Conservation (phyloP, 2,329 filamentous ascomycete species). For the Leptosphaerulina australis region DNA sequence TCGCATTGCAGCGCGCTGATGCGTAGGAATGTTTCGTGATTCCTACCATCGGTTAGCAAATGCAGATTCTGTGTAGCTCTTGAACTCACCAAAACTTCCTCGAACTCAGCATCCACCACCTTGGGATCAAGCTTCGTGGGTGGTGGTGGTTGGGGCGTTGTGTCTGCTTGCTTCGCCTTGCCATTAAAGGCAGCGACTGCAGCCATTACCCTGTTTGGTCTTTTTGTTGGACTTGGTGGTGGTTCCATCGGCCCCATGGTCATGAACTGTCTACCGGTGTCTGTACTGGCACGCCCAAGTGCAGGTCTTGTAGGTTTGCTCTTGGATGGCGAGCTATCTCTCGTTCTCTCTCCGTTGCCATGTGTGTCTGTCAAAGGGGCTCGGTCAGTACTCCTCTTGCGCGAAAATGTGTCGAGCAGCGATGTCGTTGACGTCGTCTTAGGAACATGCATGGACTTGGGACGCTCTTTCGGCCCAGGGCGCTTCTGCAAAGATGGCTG, state of each 20-base stretch:
- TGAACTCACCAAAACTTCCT: constrained; percentile 64
- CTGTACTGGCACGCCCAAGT: constrained; percentile 39
- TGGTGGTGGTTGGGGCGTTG: constrained; percentile 28
- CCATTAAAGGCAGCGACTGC: constrained; percentile 68
- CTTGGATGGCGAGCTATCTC: constrained; percentile 34
- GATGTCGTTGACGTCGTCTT: constrained; percentile 51
- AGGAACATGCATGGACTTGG: constrained; percentile 58
- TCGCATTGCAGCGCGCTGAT: constrained; percentile 94
- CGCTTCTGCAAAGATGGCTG: constrained; percentile 51
- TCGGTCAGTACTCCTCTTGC: constrained; percentile 46
- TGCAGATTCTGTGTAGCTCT: constrained; percentile 39
- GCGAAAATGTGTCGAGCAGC: constrained; percentile 48
- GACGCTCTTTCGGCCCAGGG: constrained; percentile 50
- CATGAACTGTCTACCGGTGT: constrained; percentile 27
- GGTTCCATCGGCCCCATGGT: constrained; percentile 21
- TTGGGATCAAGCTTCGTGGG: constrained; percentile 56
- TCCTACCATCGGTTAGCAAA: constrained; percentile 63
- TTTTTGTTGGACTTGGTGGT: constrained; percentile 39
- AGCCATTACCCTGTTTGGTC: constrained; percentile 64
- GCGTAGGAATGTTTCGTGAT: constrained; percentile 88
- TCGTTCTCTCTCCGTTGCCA: constrained; percentile 38
- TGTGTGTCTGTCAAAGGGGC: constrained; percentile 43
- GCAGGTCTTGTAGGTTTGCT: constrained; percentile 25
- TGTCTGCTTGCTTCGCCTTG: constrained; percentile 53
- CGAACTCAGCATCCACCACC: constrained; percentile 67